Evolutionary conservation across 2,329 filamentous ascomycete genomes (phyloP), one percentile per base, ranked within the genome.

Genomic region (Grosmannia serpens): DNA sequence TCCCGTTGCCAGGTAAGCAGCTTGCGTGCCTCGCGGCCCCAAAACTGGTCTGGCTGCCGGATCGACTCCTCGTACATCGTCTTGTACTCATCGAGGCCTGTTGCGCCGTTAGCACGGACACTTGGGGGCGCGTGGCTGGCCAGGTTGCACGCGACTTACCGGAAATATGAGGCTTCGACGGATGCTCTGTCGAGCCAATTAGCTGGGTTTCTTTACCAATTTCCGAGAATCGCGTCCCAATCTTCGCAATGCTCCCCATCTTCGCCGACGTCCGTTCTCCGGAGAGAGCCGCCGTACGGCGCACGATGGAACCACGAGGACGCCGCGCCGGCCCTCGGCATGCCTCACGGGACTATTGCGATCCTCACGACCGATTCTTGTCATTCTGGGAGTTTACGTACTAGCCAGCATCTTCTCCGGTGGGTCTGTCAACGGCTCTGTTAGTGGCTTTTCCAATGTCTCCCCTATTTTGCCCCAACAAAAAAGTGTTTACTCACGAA

Each of bases 1-100:
- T 97, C 92, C 65, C 82, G 82, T 64, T 90, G 85, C 88, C 94
- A 99, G 55, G 87, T 86, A 65, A 99, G 82, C 58, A 96, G 84
- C 67, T 97, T 91, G 63, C 91, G 88, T 55, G 91, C 94, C 71
- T 87, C 80, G 64, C 81, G 81, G 62, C 80, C 91, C 91, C 92
- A 99, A 78, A 97, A 99, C 72, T 87, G 85, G 63, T 91, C 77
- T 55, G 94, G 92, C 66, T 94, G 79, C 66, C 86, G 86, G 70
- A 99, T 96, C 53, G 94, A 99, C 76, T 99, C 81, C 69, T 85
- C 79, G 78, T 88, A 87, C 59, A 87, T 71, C 67, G 76, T 75
- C 68, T 86, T 79, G 72, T 88, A 88, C 65, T 87, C 81, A 62
- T 87, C 82, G 61, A 87, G 70, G 66, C 75, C 83, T 86, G 60